Conservation (phyloP, 192 early-diverging fungal species). For the Glomus cerebriforme region DNA sequence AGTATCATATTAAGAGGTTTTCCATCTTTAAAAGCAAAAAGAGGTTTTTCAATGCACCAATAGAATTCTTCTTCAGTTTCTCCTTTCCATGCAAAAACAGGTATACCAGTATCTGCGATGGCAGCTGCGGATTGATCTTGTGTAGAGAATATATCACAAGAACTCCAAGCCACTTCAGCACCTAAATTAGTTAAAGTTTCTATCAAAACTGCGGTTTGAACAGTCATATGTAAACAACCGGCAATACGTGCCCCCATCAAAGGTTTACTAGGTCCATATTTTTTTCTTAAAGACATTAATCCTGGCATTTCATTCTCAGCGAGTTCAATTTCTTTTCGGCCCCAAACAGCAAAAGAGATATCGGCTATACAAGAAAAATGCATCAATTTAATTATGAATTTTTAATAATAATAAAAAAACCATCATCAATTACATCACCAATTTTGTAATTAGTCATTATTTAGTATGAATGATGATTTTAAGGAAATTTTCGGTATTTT, state of each 20-base stretch:
- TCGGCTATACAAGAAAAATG: conserved; percentile 29
- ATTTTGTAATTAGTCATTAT: too few relatives aligned
- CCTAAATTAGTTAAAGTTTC: conserved; percentile 94
- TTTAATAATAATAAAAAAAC: too few relatives aligned
- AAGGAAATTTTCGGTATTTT: too few relatives aligned
- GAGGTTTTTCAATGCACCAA: conserved; percentile 98
- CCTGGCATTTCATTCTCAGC: conserved; percentile 99
- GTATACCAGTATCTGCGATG: conserved; percentile 93
- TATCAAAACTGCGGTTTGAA: conserved; percentile 98
- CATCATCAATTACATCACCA: too few relatives aligned
- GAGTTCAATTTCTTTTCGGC: conserved; percentile 94
- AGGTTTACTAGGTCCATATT: conserved; percentile 89
- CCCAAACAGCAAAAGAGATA: conserved; percentile 75
- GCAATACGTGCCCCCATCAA: conserved; percentile 95
- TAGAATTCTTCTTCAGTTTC: conserved; percentile 99
- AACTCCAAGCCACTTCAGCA: conserved; percentile 84
- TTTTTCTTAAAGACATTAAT: conserved; percentile 89
- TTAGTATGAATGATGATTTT: too few relatives aligned
- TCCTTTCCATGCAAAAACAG: conserved; percentile 99
- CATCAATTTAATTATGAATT: too few relatives aligned
- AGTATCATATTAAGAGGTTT: conserved; percentile 98
- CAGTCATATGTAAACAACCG: conserved; percentile 99
- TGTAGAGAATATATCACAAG: conserved; percentile 87
- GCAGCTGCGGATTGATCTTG: conserved; percentile 99
- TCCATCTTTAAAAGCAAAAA: conserved; percentile 88